These are phyloP conservation scores for Colletotrichum lentis DNA, from an alignment of 2,329 filamentous ascomycete species.

Conservation along the genomic window DNA sequence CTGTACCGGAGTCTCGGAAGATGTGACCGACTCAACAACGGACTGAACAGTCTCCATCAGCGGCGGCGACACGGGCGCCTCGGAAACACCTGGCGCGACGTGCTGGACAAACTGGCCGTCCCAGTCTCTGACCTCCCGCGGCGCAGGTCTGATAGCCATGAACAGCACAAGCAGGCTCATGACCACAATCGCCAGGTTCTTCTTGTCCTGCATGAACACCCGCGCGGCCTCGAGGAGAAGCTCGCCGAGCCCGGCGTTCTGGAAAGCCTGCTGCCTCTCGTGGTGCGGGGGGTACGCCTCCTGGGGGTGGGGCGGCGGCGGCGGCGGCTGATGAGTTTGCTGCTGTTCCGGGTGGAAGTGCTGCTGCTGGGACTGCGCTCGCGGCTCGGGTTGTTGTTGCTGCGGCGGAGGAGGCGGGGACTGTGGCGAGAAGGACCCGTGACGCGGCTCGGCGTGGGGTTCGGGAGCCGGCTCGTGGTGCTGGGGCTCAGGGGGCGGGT, in stretches of 20 bases:
- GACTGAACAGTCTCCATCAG: constrained; percentile 21
- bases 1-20: background rate
- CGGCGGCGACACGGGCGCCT: constrained; percentile 5
- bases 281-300: constrained; percentile 45
- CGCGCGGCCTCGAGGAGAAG: constrained; percentile 62
- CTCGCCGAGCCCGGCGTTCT: constrained; percentile 61
- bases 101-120: constrained; percentile 39
- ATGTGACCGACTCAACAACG: constrained; percentile 1
- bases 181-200: constrained; percentile 65
- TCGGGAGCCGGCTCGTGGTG: constrained; percentile 36
- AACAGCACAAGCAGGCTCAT: constrained; percentile 63
- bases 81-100: constrained; percentile 29
- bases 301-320: constrained; percentile 37
- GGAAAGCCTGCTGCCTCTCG: constrained; percentile 40
- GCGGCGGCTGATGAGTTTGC: constrained; percentile 37
- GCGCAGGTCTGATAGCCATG: constrained; percentile 50
- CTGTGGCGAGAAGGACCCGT: background rate
- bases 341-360: constrained; percentile 41
- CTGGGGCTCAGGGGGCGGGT: constrained; percentile 36
- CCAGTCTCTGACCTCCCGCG: constrained; percentile 42
- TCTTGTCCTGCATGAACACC: constrained; percentile 65
- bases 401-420: constrained; percentile 15
- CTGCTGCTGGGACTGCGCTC: constrained; percentile 40
- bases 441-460: constrained; percentile 25
- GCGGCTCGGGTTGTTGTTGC: constrained; percentile 15